Conservation (phyloP, 2,329 filamentous ascomycete genomes). For the Kalmusia sp. region DNA sequence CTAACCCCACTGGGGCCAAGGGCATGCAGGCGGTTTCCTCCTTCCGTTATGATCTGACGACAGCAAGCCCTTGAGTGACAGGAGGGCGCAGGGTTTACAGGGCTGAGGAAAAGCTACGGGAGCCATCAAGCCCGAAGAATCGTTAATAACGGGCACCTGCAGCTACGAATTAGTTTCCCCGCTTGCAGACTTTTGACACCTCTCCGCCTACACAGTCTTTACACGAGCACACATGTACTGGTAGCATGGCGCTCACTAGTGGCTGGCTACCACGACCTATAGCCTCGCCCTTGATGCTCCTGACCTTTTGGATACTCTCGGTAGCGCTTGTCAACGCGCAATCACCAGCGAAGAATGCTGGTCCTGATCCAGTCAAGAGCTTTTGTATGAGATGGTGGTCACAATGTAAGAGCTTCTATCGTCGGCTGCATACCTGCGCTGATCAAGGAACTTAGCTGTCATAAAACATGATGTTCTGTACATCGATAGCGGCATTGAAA, state of each 20-base stretch:
- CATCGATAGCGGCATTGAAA: constrained; percentile 33
- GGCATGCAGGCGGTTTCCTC: neutral
- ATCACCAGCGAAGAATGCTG: neutral
- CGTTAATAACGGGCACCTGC: constrained; percentile 3
- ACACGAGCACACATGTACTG: neutral
- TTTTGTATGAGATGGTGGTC: constrained; percentile 32
- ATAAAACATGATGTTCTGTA: constrained; percentile 29
- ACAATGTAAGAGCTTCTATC: constrained; percentile 18
- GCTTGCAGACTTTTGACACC: neutral
- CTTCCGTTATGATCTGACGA: constrained; percentile 10
- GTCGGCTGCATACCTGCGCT: neutral
- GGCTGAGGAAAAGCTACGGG: neutral
- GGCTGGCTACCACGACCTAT: neutral
- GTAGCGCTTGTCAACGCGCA: constrained; percentile 11
- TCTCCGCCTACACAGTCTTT: neutral
- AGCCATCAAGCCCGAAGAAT: neutral
- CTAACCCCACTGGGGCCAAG: neutral
- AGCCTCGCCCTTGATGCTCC: constrained; percentile 1
- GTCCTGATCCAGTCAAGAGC: constrained; percentile 23
- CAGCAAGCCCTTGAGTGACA: constrained; percentile 1
- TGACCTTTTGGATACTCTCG: constrained; percentile 5
- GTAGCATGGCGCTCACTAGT: neutral
- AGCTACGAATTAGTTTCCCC: constrained; percentile 3
- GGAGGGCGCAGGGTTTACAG: neutral
- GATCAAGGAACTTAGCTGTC: constrained; percentile 18